Evolutionary conservation across 2,329 filamentous ascomycete genomes (phyloP), one percentile per base, ranked within the genome.

Genomic region (Grosmannia penicillata): DNA sequence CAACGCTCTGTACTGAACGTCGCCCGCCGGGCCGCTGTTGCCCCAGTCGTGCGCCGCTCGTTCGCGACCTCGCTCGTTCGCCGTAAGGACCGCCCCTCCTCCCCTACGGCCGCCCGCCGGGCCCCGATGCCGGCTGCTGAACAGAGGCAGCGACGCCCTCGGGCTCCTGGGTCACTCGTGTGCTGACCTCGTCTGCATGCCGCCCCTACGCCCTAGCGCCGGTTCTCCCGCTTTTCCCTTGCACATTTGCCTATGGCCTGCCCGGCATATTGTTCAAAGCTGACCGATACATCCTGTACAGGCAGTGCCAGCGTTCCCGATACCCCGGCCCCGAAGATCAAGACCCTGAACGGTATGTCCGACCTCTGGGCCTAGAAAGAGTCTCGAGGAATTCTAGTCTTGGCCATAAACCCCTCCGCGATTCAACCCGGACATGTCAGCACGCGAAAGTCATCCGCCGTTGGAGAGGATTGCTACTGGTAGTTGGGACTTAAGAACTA

Each of bases 1-100:
- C 70, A 75, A 66, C 75, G 75, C 56, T 66, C 74, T 54, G 72
- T 67, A 56, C 54, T 73, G 48, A 61, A 68, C 50, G 71, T 65
- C 55, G 73, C 72, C 53, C 74, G 75, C 57, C 71, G 75, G 45
- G 73, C 66, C 44, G 65, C 66, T 53, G 62, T 65, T 45, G 52
- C 60, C 40, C 70, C 72, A 48, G 59, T 61, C 47, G 58, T 68
- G 54, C 65, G 66, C 52, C 73, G 75, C 58, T 66, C 61, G 59
- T 75, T 79, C 56, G 60, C 68, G 48, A 75, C 66, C 55, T 70
- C 72, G 45, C 59, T 73, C 49, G 58, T 70, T 55, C 73, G 72
- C 62, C 67, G 75, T 78, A 74, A 60, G 66, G n/a, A 21, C 8
- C 23, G 25, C 25, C 25, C 29, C 29, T 27, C 18, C 23, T 13